phyloP scores from a whole-genome alignment of 1,284 basidiomycete genomes.

The Austroboletus sp. region DNA sequence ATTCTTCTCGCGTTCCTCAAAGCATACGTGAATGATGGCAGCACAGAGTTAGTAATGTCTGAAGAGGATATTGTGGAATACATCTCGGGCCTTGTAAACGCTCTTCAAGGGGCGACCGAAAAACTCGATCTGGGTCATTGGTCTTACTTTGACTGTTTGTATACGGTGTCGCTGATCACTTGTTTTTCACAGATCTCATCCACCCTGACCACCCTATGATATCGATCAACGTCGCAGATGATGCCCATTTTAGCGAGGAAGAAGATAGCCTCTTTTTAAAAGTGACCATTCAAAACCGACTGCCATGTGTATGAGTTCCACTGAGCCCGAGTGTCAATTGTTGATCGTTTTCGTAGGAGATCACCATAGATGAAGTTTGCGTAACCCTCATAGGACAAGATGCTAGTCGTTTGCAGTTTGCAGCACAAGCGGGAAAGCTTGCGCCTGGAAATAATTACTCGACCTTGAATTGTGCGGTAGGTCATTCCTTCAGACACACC shows the following conservation, averaged over 20 bases:
- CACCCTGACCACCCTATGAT: conserved; percentile 65
- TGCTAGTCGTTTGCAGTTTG: conserved; percentile 49
- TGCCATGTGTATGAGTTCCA: conserved; percentile 58
- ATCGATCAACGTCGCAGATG: conserved; percentile 41
- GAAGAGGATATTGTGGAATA: conserved; percentile 49
- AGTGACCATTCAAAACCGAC: conserved; percentile 51
- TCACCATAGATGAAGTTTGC: conserved; percentile 47
- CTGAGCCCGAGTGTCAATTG: conserved; percentile 3
- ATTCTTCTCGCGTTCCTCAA: conserved; percentile 64
- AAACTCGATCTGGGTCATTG: conserved; percentile 52
- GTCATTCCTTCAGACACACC: conserved; percentile 23
- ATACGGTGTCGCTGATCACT: conserved; percentile 9
- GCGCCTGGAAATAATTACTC: conserved; percentile 51
- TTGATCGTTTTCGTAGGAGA: conserved; percentile 32
- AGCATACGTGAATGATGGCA: conserved; percentile 52
- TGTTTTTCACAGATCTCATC: conserved; percentile 46
- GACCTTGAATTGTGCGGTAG: conserved; percentile 62
- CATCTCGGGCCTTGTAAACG: conserved; percentile 46
- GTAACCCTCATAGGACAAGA: conserved; percentile 53
- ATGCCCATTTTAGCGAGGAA: conserved; percentile 45
- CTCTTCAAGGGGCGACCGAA: conserved; percentile 44
- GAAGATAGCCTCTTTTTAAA: conserved; percentile 62
- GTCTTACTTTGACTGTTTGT: background rate
- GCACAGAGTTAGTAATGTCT: conserved; percentile 47
- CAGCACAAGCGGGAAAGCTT: conserved; percentile 34